These are phyloP conservation scores for Melaleuca quinquenervia DNA, from an alignment of 345 rosid genomes.

Conservation along the genomic window DNA sequence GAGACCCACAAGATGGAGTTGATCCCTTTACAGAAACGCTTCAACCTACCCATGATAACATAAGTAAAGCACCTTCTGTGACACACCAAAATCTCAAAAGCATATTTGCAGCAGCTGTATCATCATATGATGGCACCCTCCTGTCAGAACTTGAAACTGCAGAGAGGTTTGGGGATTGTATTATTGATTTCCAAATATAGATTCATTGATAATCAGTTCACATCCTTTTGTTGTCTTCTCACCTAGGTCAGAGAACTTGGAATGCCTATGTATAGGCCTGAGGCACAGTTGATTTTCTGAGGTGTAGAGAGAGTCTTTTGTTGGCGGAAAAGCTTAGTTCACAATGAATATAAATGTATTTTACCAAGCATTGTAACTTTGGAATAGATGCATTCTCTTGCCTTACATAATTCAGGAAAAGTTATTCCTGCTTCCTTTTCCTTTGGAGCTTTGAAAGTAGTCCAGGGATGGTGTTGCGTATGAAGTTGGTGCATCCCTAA, in stretches of 20 bases:
- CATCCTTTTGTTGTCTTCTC: neutral
- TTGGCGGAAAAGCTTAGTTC: neutral
- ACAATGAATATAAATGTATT: neutral
- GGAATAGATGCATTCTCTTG: neutral
- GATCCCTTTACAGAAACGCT: neutral
- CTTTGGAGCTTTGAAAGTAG: neutral
- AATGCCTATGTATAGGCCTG: neutral
- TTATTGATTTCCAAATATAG: conserved; percentile 56
- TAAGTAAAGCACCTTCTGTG: conserved; percentile 5
- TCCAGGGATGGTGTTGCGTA: neutral
- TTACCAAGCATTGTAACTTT: neutral
- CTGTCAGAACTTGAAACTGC: conserved; percentile 35
- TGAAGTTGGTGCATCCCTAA: neutral
- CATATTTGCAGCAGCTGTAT: conserved; percentile 14
- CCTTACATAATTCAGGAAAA: neutral
- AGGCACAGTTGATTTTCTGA: neutral
- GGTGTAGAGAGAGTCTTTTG: neutral
- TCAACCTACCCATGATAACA: conserved; percentile 2
- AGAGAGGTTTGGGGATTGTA: conserved; percentile 30
- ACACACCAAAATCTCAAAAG: conserved; percentile 20
- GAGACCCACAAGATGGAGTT: neutral
- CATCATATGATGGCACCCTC: conserved; percentile 9
- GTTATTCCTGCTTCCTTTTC: neutral
- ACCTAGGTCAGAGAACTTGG: neutral
- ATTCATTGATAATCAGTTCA: neutral